A percentile compares a stretch with the other conserved stretches of the same genome.
These are phyloP conservation scores for Nannizzia gypsea DNA, from an alignment of 2,329 filamentous ascomycete genomes.

Conservation along the genomic window DNA sequence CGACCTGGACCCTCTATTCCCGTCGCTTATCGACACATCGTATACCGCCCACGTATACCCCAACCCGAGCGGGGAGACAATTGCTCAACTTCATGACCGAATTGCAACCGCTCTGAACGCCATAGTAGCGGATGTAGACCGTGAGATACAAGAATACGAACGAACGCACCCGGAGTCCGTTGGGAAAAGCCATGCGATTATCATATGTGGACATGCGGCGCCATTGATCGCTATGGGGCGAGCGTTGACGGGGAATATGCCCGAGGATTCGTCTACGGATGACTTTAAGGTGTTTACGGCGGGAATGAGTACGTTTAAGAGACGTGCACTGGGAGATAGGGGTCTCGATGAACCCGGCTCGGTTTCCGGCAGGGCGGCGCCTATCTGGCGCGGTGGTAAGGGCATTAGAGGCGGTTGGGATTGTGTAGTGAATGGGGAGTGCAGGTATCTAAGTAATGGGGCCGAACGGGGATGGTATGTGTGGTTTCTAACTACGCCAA, in stretches of 20 bases:
- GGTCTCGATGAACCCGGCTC: too few species aligned
- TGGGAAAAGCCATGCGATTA: slow-evolving; percentile 44
- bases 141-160: slow-evolving; percentile 32
- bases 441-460: slow-evolving; percentile 64
- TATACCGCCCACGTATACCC: slow-evolving; percentile 58
- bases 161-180: slow-evolving; percentile 48
- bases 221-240: slow-evolving; percentile 77
- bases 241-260: slow-evolving; percentile 66
- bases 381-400: slow-evolving; percentile 45
- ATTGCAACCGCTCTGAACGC: slow-evolving; percentile 56
- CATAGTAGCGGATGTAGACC: slow-evolving; percentile 62
- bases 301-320: slow-evolving; percentile 57
- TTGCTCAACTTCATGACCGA: slow-evolving; percentile 68
- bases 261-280: slow-evolving; percentile 56
- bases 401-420: slow-evolving; percentile 69
- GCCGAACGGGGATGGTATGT: slow-evolving; percentile 79
- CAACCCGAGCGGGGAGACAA: slow-evolving; percentile 63
- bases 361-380: slow-evolving; percentile 17
- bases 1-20: slow-evolving; percentile 55
- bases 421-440: slow-evolving; percentile 71
- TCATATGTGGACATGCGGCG: slow-evolving; percentile 85
- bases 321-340: not conserved
- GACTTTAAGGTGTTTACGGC: slow-evolving; percentile 83
- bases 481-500: slow-evolving; percentile 16
- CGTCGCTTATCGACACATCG: slow-evolving; percentile 35